Evolutionary conservation across 2,329 filamentous ascomycete genomes (phyloP), one percentile per base, ranked within the genome.

Genomic region (Botrytis hyacinthi): DNA sequence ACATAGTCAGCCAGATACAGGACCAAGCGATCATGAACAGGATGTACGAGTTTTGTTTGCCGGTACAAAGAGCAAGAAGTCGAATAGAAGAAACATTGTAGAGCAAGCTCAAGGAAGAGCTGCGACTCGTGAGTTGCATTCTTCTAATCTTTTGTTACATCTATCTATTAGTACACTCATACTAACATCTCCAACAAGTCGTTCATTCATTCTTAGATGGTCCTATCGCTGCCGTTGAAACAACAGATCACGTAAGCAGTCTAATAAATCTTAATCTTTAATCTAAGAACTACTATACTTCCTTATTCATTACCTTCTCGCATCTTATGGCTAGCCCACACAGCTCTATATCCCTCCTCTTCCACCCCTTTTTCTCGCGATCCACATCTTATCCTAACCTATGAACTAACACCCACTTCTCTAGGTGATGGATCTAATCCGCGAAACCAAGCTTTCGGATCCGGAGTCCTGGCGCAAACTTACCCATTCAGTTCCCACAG

Each of bases 31-130:
- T 61, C 83, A 86, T 72, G 87, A 90, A 74, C 91, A 92, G 77
- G 92, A 95, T 73, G 94, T 98, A 63, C 91, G 92, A 74, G 91
- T 98, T n/a, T 87, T 98, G 6, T 88, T 94, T 9, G 90, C 93
- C 1, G 91, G 93, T 73, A 95, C 94, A 68, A 90, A 91, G 78
- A 94, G 91, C 82, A 98, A 97, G 83, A 98, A 98, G 84, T 93
- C 92, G 76, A 98, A 97, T 83, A 90, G 95, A 71, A 90, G 91
- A 80, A 91, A 91, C 42, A 94, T 98, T 68, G 91, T 98, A 66
- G 93, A 97, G 81, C 92, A 95, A 77, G 91, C 91, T 75, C 89
- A 89, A 82, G 81, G 80, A 73, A 86, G 84, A 76, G 86, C 85
- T 7, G 86, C 88, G 44, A 88, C 88, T 73, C 86, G 70, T 72